phyloP scores from a whole-genome alignment of 2,329 filamentous ascomycete genomes.

The Trichoderma citrinoviride region DNA sequence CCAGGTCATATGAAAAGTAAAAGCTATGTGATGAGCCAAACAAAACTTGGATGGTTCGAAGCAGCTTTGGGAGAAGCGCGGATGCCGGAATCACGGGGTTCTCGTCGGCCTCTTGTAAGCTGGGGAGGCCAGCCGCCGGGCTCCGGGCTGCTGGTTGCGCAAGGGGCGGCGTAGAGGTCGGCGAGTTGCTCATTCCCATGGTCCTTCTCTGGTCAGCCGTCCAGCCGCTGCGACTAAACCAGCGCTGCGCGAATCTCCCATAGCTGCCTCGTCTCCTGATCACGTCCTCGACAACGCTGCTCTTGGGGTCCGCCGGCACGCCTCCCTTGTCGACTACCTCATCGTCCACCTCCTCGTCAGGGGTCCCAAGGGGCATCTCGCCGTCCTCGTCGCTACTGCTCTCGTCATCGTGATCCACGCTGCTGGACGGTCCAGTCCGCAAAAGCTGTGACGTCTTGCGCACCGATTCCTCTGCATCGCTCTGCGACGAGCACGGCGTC shows the following conservation, averaged over 20 bases:
- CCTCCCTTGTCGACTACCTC: constrained; percentile 47
- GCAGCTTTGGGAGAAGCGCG: constrained; percentile 73
- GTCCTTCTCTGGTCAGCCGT: constrained; percentile 66
- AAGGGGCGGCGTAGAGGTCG: constrained; percentile 25
- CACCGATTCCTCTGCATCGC: constrained; percentile 72
- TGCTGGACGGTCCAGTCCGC: constrained; percentile 39
- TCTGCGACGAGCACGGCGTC: constrained; percentile 78
- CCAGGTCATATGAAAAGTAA: constrained; percentile 92
- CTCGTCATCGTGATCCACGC: constrained; percentile 43
- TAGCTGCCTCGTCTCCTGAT: constrained; percentile 80
- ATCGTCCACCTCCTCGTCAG: constrained; percentile 35
- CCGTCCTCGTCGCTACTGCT: constrained; percentile 51
- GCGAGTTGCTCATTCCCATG: constrained; percentile 61
- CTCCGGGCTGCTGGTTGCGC: constrained; percentile 23
- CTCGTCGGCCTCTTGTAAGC: constrained; percentile 40
- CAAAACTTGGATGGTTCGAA: constrained; percentile 79
- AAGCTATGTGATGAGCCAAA: constrained; percentile 82
- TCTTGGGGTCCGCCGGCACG: constrained; percentile 40
- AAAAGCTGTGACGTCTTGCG: constrained; percentile 52
- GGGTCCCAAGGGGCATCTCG: constrained; percentile 35
- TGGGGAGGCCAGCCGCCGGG: constrained; percentile 33
- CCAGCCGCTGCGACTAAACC: constrained; percentile 88
- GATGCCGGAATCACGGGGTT: constrained; percentile 30
- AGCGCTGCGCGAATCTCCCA: constrained; percentile 82
- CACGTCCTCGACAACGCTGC: constrained; percentile 82